Conservation (phyloP, 2,329 filamentous ascomycete species). For the Ophiocordyceps camponoti-leonardi region DNA sequence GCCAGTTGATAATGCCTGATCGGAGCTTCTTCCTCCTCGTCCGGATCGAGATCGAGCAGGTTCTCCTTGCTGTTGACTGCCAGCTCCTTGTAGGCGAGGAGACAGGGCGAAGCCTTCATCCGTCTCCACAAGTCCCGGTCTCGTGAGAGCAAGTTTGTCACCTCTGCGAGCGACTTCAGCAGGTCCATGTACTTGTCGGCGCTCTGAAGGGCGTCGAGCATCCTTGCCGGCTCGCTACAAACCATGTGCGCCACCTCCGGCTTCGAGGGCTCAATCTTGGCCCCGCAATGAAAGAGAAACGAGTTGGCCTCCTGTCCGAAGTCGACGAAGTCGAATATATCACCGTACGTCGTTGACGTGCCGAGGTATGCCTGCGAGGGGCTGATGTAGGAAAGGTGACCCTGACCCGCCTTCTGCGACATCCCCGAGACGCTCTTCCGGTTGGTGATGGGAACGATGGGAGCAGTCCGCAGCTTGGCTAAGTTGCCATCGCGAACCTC, state of each 20-base stretch:
- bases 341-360: constrained; percentile 49
- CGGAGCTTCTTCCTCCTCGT: constrained; percentile 37
- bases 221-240: constrained; percentile 65
- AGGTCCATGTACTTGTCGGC: constrained; percentile 77
- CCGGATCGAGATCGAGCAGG: constrained; percentile 35
- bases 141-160: constrained; percentile 49
- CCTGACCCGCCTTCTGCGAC: constrained; percentile 22
- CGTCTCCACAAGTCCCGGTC: constrained; percentile 63
- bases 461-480: constrained; percentile 41
- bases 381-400: constrained; percentile 25
- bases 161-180: constrained; percentile 64
- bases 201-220: constrained; percentile 64
- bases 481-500: constrained; percentile 51
- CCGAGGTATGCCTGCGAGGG: constrained; percentile 73
- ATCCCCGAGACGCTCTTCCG: constrained; percentile 8
- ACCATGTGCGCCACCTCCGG: constrained; percentile 68
- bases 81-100: constrained; percentile 71
- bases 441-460: constrained; percentile 52
- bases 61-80: constrained; percentile 26
- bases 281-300: constrained; percentile 77
- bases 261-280: constrained; percentile 80
- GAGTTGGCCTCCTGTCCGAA: constrained; percentile 78
- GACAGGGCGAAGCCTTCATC: constrained; percentile 59
- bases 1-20: constrained; percentile 69
- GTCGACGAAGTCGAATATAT: constrained; percentile 95